Evolutionary conservation across 306 rosid species (phyloP).

Genomic region (Hylodesmum podocarpum): DNA sequence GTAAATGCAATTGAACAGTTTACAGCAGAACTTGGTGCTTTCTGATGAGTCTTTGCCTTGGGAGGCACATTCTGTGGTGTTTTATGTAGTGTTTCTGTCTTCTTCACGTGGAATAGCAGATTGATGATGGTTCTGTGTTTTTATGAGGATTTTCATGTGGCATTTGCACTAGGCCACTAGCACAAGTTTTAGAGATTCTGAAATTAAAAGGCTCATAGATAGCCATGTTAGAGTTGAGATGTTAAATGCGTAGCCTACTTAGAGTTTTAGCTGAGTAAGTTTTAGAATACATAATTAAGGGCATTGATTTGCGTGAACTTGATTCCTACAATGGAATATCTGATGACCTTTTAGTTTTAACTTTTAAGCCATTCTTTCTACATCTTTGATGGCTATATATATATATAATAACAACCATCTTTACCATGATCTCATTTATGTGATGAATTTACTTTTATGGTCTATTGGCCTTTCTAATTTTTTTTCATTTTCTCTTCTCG

Average conservation of each 20-base stretch:
- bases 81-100: neutral
- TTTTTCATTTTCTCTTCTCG: neutral
- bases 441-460: neutral
- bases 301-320: neutral
- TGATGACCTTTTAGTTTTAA: neutral
- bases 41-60: neutral
- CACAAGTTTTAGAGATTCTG: slow-evolving; percentile 2
- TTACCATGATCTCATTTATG: neutral
- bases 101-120: neutral
- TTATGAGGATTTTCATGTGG: neutral
- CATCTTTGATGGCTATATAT: neutral
- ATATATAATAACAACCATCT: neutral
- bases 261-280: slow-evolving; percentile 1
- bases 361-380: neutral
- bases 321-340: slow-evolving; percentile 15
- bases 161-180: neutral
- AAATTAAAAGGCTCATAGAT: neutral
- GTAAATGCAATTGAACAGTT: neutral
- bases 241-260: neutral
- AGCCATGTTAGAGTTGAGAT: neutral
- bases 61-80: neutral
- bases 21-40: neutral
- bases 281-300: neutral
- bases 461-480: slow-evolving; percentile 8
- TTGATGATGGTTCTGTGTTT: neutral